These are phyloP conservation scores for Gonapodya prolifera DNA, from an alignment of 192 early-diverging fungal species.

Conservation along the genomic window DNA sequence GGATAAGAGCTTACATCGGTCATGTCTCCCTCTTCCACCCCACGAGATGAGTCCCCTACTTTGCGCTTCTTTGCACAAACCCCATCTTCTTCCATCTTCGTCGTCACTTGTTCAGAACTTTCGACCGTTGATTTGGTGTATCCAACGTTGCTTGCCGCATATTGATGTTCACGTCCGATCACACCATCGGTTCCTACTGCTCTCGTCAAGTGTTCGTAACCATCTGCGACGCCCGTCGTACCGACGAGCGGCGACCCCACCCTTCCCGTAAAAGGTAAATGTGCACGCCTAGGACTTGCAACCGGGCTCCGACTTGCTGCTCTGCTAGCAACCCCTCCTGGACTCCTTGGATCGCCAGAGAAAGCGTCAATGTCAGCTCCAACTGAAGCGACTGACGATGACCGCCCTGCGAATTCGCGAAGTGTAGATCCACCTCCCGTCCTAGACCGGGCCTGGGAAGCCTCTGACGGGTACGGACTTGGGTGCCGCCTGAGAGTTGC, in stretches of 20 bases:
- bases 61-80: neutral
- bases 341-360: neutral
- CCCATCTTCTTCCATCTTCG: neutral
- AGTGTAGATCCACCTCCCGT: neutral
- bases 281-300: neutral
- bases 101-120: neutral
- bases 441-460: neutral
- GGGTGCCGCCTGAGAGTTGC: neutral
- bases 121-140: neutral
- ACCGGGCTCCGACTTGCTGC: neutral
- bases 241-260: neutral
- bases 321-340: neutral
- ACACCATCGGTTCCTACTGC: neutral
- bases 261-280: neutral
- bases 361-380: neutral
- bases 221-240: neutral
- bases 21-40: neutral
- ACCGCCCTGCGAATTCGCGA: neutral
- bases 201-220: neutral
- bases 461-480: neutral
- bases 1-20: neutral
- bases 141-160: neutral
- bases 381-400: neutral
- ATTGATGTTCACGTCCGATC: neutral
- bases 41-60: neutral